Conservation (phyloP, 345 rosid genomes). For the Adansonia digitata region DNA sequence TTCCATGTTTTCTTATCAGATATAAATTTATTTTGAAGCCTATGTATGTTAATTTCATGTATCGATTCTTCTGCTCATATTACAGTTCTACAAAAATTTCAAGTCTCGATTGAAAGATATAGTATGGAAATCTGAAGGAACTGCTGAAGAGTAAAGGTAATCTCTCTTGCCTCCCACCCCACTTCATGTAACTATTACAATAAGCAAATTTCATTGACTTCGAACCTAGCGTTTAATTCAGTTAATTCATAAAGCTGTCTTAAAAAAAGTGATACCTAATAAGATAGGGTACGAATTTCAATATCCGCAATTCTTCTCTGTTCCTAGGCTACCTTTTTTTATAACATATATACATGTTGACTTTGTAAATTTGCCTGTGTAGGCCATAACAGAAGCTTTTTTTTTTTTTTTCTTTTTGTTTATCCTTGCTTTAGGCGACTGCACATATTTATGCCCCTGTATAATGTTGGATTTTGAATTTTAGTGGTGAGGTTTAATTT, state of each 20-base stretch:
- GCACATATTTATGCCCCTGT: too few relatives aligned
- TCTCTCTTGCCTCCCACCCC: neutral
- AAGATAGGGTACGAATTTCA: too few relatives aligned
- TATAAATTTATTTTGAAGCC: neutral
- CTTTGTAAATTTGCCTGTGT: neutral
- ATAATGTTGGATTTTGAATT: too few relatives aligned
- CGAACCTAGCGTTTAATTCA: too few relatives aligned
- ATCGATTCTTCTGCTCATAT: conserved; percentile 8
- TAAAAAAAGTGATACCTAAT: too few relatives aligned
- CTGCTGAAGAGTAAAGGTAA: conserved; percentile 32
- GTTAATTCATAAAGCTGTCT: too few relatives aligned
- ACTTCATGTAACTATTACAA: neutral
- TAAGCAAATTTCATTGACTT: neutral
- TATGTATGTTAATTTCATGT: neutral
- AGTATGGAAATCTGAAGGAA: conserved; percentile 68
- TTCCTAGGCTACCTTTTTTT: too few relatives aligned
- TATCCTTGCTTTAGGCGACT: neutral
- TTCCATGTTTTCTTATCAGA: neutral
- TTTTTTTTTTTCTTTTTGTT: too few relatives aligned
- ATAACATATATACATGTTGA: too few relatives aligned
- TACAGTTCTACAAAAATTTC: conserved; percentile 65
- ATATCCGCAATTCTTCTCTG: too few relatives aligned
- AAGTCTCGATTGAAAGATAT: conserved; percentile 34
- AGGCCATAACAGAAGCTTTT: neutral
- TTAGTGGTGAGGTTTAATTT: too few relatives aligned